A percentile compares a stretch with the other conserved stretches of the same genome.
These are phyloP conservation scores for Coemansia sp. DNA, from an alignment of 192 early-diverging fungal species.

Conservation along the genomic window DNA sequence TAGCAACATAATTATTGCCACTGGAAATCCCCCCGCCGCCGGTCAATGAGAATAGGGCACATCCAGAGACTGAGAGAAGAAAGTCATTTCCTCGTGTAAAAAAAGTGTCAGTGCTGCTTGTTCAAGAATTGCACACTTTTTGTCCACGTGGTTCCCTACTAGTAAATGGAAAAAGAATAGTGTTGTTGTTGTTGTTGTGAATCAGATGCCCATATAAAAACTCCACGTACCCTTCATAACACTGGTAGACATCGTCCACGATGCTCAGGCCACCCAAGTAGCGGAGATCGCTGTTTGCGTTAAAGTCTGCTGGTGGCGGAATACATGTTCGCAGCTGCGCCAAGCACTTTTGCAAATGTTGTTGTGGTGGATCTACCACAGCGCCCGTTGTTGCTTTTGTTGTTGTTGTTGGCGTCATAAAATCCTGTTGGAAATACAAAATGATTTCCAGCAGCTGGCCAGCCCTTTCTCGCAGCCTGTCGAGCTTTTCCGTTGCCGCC, in stretches of 20 bases:
- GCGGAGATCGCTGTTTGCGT: background rate
- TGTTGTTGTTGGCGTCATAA: background rate
- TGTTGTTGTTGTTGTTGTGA: background rate
- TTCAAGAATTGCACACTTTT: no score
- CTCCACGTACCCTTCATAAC: conserved; percentile 1
- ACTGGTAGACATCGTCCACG: background rate
- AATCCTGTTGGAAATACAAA: conserved; percentile 19
- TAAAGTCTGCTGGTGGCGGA: background rate
- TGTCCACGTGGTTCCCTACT: conserved; percentile 1
- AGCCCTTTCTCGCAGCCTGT: conserved; percentile 75
- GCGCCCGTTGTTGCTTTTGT: background rate
- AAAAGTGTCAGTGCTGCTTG: no score
- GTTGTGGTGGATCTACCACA: background rate
- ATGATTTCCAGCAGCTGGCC: conserved; percentile 61
- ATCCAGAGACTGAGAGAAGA: no score
- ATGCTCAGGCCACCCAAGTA: background rate
- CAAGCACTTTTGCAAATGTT: conserved; percentile 7
- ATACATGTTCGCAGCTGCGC: conserved; percentile 17
- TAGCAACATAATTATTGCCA: no score
- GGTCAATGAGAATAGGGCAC: no score
- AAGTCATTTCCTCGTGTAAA: no score
- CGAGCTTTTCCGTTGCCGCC: conserved; percentile 91
- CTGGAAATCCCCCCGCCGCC: no score
- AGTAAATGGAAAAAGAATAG: no score
- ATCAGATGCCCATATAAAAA: background rate